phyloP scores from a whole-genome alignment of 176 grass and related monocot species.

The Guadua angustifolia region DNA sequence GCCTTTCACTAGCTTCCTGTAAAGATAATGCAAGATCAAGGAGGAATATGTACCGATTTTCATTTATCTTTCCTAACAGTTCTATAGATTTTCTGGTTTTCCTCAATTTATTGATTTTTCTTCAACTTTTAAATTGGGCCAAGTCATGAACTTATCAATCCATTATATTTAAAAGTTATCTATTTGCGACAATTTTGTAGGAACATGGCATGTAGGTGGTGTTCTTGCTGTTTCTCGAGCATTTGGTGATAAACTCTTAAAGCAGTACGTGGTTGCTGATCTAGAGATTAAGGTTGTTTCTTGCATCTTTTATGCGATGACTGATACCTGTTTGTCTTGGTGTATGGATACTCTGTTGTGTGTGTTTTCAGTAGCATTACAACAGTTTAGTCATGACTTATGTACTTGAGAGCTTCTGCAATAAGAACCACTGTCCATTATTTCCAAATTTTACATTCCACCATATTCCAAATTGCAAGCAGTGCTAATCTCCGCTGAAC shows the following conservation, averaged over 20 bases:
- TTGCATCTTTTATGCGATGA: neutral
- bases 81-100: too few relatives aligned
- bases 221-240: conserved; percentile 88
- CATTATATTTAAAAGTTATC: neutral
- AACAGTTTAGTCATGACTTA: too few relatives aligned
- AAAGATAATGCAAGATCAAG: too few relatives aligned
- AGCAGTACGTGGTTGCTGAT: conserved; percentile 91
- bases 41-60: too few relatives aligned
- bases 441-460: too few relatives aligned
- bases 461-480: too few relatives aligned
- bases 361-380: neutral
- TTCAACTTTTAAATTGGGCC: neutral
- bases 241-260: conserved; percentile 87
- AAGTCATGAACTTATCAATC: neutral
- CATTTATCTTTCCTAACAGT: too few relatives aligned
- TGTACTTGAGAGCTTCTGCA: too few relatives aligned
- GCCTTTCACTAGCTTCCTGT: too few relatives aligned
- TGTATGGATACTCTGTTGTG: too few relatives aligned
- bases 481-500: too few relatives aligned
- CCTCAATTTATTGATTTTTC: neutral
- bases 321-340: neutral
- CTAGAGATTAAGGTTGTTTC: conserved; percentile 81
- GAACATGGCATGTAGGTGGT: conserved; percentile 88
- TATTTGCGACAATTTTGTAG: conserved; percentile 20
- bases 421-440: too few relatives aligned